Evolutionary conservation across 768 basidiomycete species (phyloP), one percentile per base, ranked within the genome.

Genomic region (Boletellus emodensis): DNA sequence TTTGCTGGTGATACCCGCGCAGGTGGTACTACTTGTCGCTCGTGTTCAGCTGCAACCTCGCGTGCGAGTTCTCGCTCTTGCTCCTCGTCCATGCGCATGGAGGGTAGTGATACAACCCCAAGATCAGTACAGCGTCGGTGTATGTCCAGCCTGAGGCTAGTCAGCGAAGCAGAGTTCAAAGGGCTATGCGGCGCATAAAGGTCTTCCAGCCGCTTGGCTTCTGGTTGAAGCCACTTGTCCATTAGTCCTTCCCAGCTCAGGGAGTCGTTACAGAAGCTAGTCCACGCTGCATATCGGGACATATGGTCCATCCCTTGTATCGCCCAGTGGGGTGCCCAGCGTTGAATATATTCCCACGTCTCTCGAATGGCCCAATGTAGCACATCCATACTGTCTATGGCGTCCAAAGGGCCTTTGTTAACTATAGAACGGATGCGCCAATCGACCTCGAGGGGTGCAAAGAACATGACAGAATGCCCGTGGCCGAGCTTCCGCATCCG

Each of bases 401-500:
- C 4, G 12, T 60, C 28, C 26, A 3, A 3, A 11, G 3, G 4
- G 18, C 22, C 12, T 20, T 59, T 63, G n/a, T 24, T 33, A 30
- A 52, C 45, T 5, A 61, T 44, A 7, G 50, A 44, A 26, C 71
- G 68, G 40, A 77, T 76, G 0, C 45, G 37, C 30, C 52, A 50
- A 45, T 72, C 69, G 6, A 76, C 63, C 43, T 76, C 73, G 0
- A 56, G 55, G 6, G 76, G 69, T 10, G 74, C 75, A 40, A 74
- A 73, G 53, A 78, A 77, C 42, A 72, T 56, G 13, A 76, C 63
- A 4, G 75, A 72, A 49, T 78, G 77, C 0, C 72, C 74, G 15
- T 61, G 55, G 13, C 77, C 77, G 1, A 78, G 65, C 53, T 70
- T 67, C 3, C 77, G 68, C 76, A 78, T 75, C 4, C 77, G 66